Conservation (phyloP, 1,284 basidiomycete genomes). For the Tilletiopsis washingtonensis region DNA sequence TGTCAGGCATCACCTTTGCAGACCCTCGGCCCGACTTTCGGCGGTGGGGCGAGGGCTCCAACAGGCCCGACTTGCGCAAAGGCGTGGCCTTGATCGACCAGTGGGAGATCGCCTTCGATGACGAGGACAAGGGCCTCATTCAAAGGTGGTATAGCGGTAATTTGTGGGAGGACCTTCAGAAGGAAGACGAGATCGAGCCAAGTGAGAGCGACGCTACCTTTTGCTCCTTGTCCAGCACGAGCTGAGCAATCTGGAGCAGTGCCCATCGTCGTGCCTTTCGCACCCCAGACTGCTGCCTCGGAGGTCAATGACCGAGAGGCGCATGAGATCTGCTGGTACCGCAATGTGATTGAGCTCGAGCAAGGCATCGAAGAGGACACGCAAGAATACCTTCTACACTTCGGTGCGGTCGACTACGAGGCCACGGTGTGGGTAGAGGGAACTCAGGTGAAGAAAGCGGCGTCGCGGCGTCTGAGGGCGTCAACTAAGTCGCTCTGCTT, state of each 20-base stretch:
- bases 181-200: no score
- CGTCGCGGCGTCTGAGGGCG: no score
- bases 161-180: background rate
- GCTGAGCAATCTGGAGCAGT: no score
- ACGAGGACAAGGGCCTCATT: slow-evolving; percentile 12
- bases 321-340: slow-evolving; percentile 10
- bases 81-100: slow-evolving; percentile 4
- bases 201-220: no score
- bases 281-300: slow-evolving; percentile 11
- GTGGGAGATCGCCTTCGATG: slow-evolving; percentile 16
- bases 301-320: background rate
- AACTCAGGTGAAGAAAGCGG: background rate
- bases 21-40: no score
- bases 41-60: no score
- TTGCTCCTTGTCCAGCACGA: background rate
- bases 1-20: no score
- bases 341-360: background rate
- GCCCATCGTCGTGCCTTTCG: slow-evolving; percentile 14
- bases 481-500: no score
- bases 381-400: slow-evolving; percentile 12
- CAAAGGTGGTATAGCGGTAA: slow-evolving; percentile 10
- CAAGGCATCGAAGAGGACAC: background rate
- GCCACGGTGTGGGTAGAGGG: slow-evolving; percentile 18
- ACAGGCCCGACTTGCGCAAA: no score
- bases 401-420: slow-evolving; percentile 30